Evolutionary conservation across 345 rosid species (phyloP), one percentile per base, ranked within the genome.

Genomic region (Nasturtium officinale): DNA sequence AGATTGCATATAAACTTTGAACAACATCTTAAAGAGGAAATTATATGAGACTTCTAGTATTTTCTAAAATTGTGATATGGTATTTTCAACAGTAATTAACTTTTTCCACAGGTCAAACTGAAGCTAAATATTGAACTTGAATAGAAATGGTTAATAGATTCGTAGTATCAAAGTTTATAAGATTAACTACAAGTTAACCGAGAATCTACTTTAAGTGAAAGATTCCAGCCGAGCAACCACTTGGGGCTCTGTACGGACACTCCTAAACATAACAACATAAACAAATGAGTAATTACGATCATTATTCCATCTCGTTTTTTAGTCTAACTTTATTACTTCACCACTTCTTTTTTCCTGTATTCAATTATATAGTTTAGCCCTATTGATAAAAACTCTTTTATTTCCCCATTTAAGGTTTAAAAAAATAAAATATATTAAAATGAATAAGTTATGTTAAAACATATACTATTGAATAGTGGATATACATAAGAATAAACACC

Each of bases 211-310:
- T 70, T 47, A 35, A 16, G 0, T 29, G 32, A 70, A 71, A 77
- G 76, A 70, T 77, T 64, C 80, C 80, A 77, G 76, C 76, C 73
- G 71, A 69, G 75, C 77, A 71, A 50, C 54, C 80, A 71, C 72
- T 48, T 77, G 67, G 35, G 51, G 23, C 23, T 26, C 25, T 71
- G 77, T 77, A 77, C 80, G 77, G 80, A 64, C 72, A 57, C 9
- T 29, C 67, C 67, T 65, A 71, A 57, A 56, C 80, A 71, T 71
- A 25, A 10, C 3, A 23, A 45, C 33, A 13, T 56, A 77, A 64
- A 23, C 26, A 45, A 17, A n/a, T 48, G 8, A 64, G 51, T 32
- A 69, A 62, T 60, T 11, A 6, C 28, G 10, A 59, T 30, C 1
- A 40, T 59, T 29, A 75, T 67, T 50, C 61, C 59, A 64, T 63